phyloP scores from a whole-genome alignment of 2,329 filamentous ascomycete species.

The Mycosphaerelloides madeirae region DNA sequence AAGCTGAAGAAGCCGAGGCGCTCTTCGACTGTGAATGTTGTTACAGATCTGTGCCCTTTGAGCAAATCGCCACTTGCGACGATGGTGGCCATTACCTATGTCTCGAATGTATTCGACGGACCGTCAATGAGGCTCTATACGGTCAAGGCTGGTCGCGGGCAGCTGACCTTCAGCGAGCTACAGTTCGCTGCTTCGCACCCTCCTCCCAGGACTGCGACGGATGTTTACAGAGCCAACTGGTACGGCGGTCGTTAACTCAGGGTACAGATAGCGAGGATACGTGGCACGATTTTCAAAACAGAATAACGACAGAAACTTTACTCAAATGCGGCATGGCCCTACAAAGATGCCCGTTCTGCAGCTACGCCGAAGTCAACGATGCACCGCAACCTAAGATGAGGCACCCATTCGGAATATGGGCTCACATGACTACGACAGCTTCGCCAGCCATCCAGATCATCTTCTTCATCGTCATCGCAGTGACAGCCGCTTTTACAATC shows the following conservation, averaged over 20 bases:
- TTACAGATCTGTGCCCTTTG: constrained; percentile 65
- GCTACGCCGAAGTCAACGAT: constrained; percentile 79
- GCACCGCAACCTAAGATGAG: constrained; percentile 23
- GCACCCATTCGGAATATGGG: constrained; percentile 18
- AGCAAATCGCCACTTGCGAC: constrained; percentile 69
- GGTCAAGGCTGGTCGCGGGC: constrained; percentile 86
- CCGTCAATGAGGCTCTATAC: constrained; percentile 81
- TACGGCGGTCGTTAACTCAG: constrained; percentile 66
- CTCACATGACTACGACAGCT: constrained; percentile 24
- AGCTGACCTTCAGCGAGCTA: constrained; percentile 67
- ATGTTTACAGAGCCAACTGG: constrained; percentile 63
- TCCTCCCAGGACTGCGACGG: constrained; percentile 63
- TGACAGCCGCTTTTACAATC: constrained; percentile 31
- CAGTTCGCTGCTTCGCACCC: constrained; percentile 77
- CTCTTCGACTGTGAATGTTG: constrained; percentile 72
- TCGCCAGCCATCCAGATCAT: constrained; percentile 42
- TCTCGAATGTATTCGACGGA: constrained; percentile 75
- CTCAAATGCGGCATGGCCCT: constrained; percentile 69
- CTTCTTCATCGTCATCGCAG: constrained; percentile 38
- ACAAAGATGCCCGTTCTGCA: constrained; percentile 82
- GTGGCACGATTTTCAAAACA: constrained; percentile 70
- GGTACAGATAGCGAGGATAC: constrained; percentile 67
- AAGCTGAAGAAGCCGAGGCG: constrained; percentile 44
- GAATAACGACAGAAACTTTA: constrained; percentile 71
- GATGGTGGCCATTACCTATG: constrained; percentile 66